Evolutionary conservation across 2,329 filamentous ascomycete genomes (phyloP), one percentile per base, ranked within the genome.

Genomic region (Fonsecaea monophora): DNA sequence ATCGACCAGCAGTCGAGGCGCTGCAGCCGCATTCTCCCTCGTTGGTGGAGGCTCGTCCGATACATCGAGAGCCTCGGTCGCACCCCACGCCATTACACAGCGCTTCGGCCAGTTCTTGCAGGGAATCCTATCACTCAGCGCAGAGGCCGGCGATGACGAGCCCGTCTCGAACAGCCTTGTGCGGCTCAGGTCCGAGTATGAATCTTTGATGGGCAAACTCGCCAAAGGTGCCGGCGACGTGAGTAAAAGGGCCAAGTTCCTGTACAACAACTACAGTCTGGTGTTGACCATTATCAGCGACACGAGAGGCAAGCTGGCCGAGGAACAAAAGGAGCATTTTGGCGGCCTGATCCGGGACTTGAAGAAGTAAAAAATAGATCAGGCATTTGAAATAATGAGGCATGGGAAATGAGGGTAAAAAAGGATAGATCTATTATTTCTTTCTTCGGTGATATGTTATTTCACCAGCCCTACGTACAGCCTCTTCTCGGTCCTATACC

Each of bases 191-290:
- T 86, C 84, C 64, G 95, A 98, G 76, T 90, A 94, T 50, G 93
- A 98, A 78, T 86, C 87, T 0, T 95, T 97, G 72, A 78, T 99
- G 68, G 86, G 87, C 5, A 92, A 91, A 75, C 83, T 94, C 66
- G 91, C 91, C 75, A 90, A 92, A 72, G 83, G 83, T 0, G 92
- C 94, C 69, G 80, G 84, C 1, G 94, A 97, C 74, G 85, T 87
- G 70, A 87, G 92, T 75, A 96, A 96, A 80, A 85, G 90, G 71
- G 90, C 94, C 72, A 84, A 95, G 53, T 98, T 98, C 76, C 78
- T 99, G 74, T 95, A 91, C 76, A 99, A 98, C 77, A 99, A 99
- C 78, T 98, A 96, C 78, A 96, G 92, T 62, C 83, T 99, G 70
- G 87, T 99, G n/a, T 83, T 92, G 74, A 97, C 95, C 10, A 97